Base-by-base conservation (phyloP, 176 grass and related monocot genomes). In the Triticum monococcum region DNA sequence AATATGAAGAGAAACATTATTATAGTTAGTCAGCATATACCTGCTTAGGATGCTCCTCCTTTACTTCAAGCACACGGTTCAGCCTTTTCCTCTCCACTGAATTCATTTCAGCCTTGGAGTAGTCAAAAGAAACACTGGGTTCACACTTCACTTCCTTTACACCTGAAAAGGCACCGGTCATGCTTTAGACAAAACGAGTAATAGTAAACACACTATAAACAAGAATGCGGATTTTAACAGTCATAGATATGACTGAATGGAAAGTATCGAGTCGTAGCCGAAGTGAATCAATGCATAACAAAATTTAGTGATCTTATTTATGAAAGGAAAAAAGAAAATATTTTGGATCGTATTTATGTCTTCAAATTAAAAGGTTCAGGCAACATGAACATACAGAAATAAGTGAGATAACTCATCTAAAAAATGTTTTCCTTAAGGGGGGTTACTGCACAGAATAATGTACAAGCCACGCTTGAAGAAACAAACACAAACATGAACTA, bases 61-160 rank as follows among this genome's bases (percentile, higher is more conserved):
- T 54, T 72, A 85, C 66, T 81, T 89, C 71, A 31, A 92, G 56
- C 10, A 28, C 80, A n/a, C 20, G 81, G 25, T 90, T 86, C 45
- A 87, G 38, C 70, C 84, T 87, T 90, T 87, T 95, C 72, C 68
- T 92, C 77, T 88, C 79, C 78, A 69, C 6, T 9, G 80, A 82
- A 71, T 45, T 43, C 5, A 12, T 32, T 72, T 86, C 80, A 28
- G 25, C 18, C 23, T 69, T 79, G 45, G 71, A 57, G 35, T 37
- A 18, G 35, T 72, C 76, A 88, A 56, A 78, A 68, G 64, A 81
- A 72, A 77, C 23, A 17, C 48, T 79, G 56, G 83, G 69, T 74
- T 67, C 88, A 31, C 7, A 22, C 41, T 91, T 87, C 75, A 84
- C 60, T 62, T 87, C 81, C 67, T 26, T 66, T 36, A 60, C 68